Base-by-base conservation (phyloP, 2,329 filamentous ascomycete species). In the Pyrenophora graminea region DNA sequence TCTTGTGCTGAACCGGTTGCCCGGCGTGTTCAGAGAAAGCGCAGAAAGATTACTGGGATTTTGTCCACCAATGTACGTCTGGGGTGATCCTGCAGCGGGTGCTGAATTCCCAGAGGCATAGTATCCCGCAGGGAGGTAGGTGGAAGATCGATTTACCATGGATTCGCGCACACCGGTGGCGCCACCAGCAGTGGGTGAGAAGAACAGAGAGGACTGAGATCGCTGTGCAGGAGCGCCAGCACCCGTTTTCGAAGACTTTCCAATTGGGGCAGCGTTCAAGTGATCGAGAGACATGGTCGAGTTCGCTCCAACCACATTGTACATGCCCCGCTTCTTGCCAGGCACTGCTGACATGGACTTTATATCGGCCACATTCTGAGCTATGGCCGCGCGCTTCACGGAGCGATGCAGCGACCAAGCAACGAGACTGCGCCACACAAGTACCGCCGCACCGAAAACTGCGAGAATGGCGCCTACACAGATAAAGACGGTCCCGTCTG, bases 401-500 rank as follows among this genome's bases (percentile, higher is more conserved):
- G 89, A 94, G 52, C 93, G 89, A 74, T 97, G 93, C 51, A 99
- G 84, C 36, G 93, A 88, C 82, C 91, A 96, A 53, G 90, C 91
- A 52, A 97, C 86, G 48, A 97, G 82, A 43, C 82, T 87, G 54
- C 93, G 90, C 94, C 94, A 99, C 51, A 88, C 80, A 10, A 99
- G 80, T 38, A 97, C 84, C n/a, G 85, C 86, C 7, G 91, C 78
- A 9, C 86, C 90, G 58, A 97, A 84, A 59, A 91, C 87, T 13
- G 90, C 94, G 6, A 99, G 83, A 23, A 91, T 87, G 21, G 91
- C 89, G 39, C 94, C 94, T 1, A 97, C 94, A 18, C 86, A 88
- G 65, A 99, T 99, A 77, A 99, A 99, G 52, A 99, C 88, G 3
- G 93, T 97, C 47, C 94, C 94, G 67, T 97, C 89, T 2, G 94